Conservation (phyloP, 352 stramenopile species). For the Phytophthora niederhauseri region DNA sequence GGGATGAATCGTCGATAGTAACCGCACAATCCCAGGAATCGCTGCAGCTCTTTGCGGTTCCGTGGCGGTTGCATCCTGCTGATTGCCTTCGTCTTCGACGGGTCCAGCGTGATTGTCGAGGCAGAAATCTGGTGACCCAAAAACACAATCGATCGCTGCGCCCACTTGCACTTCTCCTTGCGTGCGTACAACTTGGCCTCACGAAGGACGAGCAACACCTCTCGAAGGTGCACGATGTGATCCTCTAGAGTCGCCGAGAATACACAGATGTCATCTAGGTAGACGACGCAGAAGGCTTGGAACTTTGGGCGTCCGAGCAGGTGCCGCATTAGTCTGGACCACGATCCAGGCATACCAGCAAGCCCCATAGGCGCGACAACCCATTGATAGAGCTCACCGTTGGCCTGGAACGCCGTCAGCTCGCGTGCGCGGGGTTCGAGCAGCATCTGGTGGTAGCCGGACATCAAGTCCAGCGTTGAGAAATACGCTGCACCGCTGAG, state of each 20-base stretch:
- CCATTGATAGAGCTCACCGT: constrained; percentile 43
- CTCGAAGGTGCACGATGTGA: not conserved
- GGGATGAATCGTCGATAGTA: not conserved
- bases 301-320: not conserved
- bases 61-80: not conserved
- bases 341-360: not conserved
- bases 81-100: not conserved
- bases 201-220: not conserved
- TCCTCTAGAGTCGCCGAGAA: not conserved
- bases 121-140: not conserved
- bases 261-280: not conserved
- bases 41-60: not conserved
- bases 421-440: constrained; percentile 6
- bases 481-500: constrained; percentile 12
- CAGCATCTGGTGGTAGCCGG: constrained; percentile 39
- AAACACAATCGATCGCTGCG: not conserved
- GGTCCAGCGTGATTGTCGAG: not conserved
- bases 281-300: not conserved
- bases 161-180: not conserved
- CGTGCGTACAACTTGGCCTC: not conserved
- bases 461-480: constrained; percentile 24
- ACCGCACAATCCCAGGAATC: not conserved
- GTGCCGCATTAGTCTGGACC: not conserved
- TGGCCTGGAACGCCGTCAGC: constrained; percentile 35
- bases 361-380: constrained; percentile 36